Evolutionary conservation across 306 rosid genomes (phyloP).

Genomic region (Pyrus bretschneideri): DNA sequence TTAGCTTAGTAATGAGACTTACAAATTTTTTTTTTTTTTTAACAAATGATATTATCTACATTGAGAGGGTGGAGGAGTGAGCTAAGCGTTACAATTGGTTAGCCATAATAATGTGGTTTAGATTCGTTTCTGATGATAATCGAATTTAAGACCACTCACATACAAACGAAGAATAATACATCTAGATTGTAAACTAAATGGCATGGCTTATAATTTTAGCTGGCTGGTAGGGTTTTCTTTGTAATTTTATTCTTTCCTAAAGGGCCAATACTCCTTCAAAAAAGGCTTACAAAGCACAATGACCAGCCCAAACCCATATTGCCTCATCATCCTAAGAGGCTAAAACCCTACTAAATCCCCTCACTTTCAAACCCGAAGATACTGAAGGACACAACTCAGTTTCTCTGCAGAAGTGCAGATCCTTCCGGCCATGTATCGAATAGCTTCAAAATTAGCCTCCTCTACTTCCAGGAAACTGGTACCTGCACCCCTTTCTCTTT

Average conservation of each 20-base stretch:
- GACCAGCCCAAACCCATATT: not conserved
- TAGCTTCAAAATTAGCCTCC: slow-evolving; percentile 59
- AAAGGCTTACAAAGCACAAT: not conserved
- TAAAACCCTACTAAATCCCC: slow-evolving; percentile 30
- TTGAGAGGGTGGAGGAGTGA: too few relatives aligned
- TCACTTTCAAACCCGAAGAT: not conserved
- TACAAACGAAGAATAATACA: too few relatives aligned
- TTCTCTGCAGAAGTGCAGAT: too few relatives aligned
- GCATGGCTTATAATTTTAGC: too few relatives aligned
- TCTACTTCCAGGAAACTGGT: slow-evolving; percentile 54
- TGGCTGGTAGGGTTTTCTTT: too few relatives aligned
- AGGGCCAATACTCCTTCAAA: not conserved
- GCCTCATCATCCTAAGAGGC: not conserved
- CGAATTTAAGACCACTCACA: too few relatives aligned
- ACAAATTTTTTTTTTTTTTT: too few relatives aligned
- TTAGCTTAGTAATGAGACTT: too few relatives aligned
- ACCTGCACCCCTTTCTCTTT: slow-evolving; percentile 5
- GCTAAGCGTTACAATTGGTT: too few relatives aligned
- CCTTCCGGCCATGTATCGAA: slow-evolving; percentile 55
- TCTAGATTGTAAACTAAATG: too few relatives aligned
- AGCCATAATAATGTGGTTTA: too few relatives aligned
- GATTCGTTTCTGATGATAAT: rapidly evolving
- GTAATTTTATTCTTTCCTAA: not conserved
- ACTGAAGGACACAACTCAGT: not conserved
- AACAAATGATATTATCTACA: too few relatives aligned